These are phyloP conservation scores for Tardiomyces digboiensis DNA, from an alignment of 1,139 yeast genomes.

Conservation along the genomic window DNA sequence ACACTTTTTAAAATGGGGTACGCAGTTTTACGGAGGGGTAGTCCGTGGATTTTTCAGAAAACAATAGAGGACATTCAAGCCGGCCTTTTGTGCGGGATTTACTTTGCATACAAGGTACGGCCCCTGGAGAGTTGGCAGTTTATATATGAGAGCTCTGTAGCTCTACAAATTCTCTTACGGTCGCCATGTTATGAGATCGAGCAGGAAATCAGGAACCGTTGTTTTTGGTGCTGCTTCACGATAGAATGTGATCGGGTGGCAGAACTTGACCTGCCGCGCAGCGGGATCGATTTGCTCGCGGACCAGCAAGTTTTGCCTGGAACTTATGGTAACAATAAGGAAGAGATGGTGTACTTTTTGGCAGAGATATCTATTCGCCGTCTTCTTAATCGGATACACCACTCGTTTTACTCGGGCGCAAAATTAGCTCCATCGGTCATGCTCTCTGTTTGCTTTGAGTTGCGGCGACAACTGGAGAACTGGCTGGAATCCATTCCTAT, in stretches of 20 bases:
- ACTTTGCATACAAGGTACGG: constrained; percentile 11
- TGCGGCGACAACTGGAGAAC: constrained; percentile 11
- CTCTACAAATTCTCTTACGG: constrained; percentile 5
- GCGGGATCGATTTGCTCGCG: constrained; percentile 11
- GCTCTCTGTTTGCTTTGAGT: constrained; percentile 9
- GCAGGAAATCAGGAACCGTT: constrained; percentile 4
- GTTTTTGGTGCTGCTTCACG: constrained; percentile 14
- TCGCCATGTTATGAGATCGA: constrained; percentile 2
- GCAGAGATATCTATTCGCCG: constrained; percentile 5
- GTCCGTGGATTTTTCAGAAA: constrained; percentile 2
- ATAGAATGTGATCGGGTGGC: constrained; percentile 13
- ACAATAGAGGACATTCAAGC: constrained; percentile 1
- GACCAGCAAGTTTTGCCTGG: constrained; percentile 11
- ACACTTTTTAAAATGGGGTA: not conserved
- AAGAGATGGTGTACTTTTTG: constrained; percentile 6
- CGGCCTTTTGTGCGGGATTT: constrained; percentile 6
- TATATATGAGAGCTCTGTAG: constrained; percentile 9
- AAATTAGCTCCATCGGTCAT: constrained; percentile 3
- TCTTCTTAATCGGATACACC: constrained; percentile 6
- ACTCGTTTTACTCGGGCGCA: constrained; percentile 1
- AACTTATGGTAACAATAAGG: constrained; percentile 4
- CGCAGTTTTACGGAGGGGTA: not conserved
- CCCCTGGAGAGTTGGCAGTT: constrained; percentile 11
- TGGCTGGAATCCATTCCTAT: constrained; percentile 13
- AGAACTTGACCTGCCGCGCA: constrained; percentile 12